Evolutionary conservation across 2,329 filamentous ascomycete genomes (phyloP), one percentile per base, ranked within the genome.

Genomic region (Colletotrichum coccodes): DNA sequence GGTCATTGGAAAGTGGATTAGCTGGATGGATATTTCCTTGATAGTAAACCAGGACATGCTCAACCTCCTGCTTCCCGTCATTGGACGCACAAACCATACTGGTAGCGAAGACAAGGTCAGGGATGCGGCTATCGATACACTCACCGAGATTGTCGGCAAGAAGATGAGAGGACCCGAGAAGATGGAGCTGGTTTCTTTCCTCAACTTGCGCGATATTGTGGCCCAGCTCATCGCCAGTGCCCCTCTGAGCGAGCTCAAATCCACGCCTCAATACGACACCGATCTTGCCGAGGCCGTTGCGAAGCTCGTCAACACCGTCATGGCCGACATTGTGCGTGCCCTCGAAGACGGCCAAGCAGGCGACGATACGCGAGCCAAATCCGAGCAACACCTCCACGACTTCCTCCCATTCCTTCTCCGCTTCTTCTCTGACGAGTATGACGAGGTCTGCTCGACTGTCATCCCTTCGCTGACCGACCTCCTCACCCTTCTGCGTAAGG

Each of bases 381-480:
- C 96, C 58, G 94, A 96, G 74, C 90, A 92, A 73, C 88, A 97
- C 68, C 85, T 98, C 60, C 92, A 92, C 76, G 88, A 89, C 46
- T 98, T 98, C 78, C 84, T 97, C 32, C 94, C 95, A 0, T 92
- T 95, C 73, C 87, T 98, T 14, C 85, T 99, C 58, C 93, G 95
- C 44, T 98, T 98, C 84, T 98, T 99, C 82, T 93, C 94, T 28
- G 96, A 99, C 80, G 95, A 99, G 78, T 99, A 97, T 79, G 96
- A 99, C 79, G 96, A 99, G 82, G 92, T 99, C 73, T 98, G 96
- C 84, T 97, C 95, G 40, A 96, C 94, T 14, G 94, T 98, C 67
- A 97, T 99, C 70, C 93, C 95, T 26, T 95, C 94, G 42, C 89
- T 98, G 63, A 97, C 94, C 56, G 97, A 99, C 75, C 88, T 98